Evolutionary conservation across 1,139 yeast species (phyloP).

Genomic region (Hyphopichia fennica): DNA sequence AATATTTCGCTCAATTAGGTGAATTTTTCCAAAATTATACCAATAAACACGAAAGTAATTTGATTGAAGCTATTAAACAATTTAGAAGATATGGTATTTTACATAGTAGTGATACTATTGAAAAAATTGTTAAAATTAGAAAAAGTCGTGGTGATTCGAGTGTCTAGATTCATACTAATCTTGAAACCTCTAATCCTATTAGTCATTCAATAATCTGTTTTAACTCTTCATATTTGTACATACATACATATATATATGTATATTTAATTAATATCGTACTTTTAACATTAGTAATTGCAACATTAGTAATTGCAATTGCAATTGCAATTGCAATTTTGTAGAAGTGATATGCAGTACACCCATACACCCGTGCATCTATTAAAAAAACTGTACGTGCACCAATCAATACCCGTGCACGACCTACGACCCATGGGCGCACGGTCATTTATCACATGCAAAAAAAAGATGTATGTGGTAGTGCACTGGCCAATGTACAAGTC

Average conservation of each 20-base stretch:
- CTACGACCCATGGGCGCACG: neutral
- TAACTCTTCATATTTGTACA: too few species aligned
- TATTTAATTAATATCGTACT: too few species aligned
- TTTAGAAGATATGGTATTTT: conserved; percentile 66
- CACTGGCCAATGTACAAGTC: neutral
- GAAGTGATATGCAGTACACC: too few species aligned
- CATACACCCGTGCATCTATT: too few species aligned
- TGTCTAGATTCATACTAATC: too few species aligned
- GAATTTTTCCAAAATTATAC: conserved; percentile 42
- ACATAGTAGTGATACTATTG: conserved; percentile 44
- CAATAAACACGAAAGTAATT: conserved; percentile 30
- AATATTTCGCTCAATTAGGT: conserved; percentile 53
- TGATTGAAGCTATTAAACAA: conserved; percentile 45
- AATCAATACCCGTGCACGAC: neutral
- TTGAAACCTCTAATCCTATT: too few species aligned
- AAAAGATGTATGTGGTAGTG: neutral
- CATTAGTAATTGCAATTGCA: too few species aligned
- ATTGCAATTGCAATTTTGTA: too few species aligned
- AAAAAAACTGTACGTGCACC: neutral
- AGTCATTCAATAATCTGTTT: neutral
- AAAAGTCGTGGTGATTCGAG: conserved; percentile 15
- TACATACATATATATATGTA: too few species aligned
- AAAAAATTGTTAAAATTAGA: conserved; percentile 39
- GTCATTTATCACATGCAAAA: neutral
- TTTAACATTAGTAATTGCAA: too few species aligned